These are phyloP conservation scores for Pichia inconspicua DNA, from an alignment of 1,139 yeast species.

Conservation along the genomic window DNA sequence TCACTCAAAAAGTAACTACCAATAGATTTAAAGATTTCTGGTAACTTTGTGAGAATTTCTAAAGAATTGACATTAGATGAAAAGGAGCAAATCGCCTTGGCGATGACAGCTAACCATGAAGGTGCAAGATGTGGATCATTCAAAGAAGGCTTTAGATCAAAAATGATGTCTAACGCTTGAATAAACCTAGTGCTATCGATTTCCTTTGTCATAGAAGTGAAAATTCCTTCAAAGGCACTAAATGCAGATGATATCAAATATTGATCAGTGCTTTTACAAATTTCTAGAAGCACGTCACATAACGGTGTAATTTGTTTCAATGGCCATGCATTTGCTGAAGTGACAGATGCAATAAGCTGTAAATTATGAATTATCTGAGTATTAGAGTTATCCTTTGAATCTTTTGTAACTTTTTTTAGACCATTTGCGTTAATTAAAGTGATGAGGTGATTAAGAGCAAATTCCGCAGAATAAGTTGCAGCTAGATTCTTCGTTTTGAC, in stretches of 20 bases:
- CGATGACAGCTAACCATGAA: conserved; percentile 90
- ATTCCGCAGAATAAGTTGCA: conserved; percentile 58
- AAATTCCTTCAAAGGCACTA: conserved; percentile 77
- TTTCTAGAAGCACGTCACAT: conserved; percentile 67
- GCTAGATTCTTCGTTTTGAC: conserved; percentile 70
- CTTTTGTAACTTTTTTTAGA: conserved; percentile 7
- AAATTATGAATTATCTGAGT: conserved; percentile 66
- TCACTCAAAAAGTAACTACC: conserved; percentile 61
- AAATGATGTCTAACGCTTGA: conserved; percentile 59
- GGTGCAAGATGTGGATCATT: conserved; percentile 84
- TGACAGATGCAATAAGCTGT: conserved; percentile 63
- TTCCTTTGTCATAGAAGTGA: conserved; percentile 60
- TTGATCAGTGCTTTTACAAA: conserved; percentile 80
- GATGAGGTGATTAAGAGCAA: conserved; percentile 49
- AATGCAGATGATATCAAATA: conserved; percentile 75
- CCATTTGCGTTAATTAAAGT: conserved; percentile 36
- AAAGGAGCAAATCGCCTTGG: conserved; percentile 74
- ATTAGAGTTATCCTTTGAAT: conserved; percentile 30
- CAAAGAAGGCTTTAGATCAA: conserved; percentile 72
- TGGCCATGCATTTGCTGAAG: conserved; percentile 81
- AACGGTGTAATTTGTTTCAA: conserved; percentile 56
- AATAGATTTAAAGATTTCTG: conserved; percentile 50
- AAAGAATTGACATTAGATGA: conserved; percentile 48
- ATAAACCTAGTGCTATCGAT: conserved; percentile 56
- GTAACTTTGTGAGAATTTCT: conserved; percentile 48